Conservation (phyloP, 805 yeast species). For the Metahyphopichia silvanorum region DNA sequence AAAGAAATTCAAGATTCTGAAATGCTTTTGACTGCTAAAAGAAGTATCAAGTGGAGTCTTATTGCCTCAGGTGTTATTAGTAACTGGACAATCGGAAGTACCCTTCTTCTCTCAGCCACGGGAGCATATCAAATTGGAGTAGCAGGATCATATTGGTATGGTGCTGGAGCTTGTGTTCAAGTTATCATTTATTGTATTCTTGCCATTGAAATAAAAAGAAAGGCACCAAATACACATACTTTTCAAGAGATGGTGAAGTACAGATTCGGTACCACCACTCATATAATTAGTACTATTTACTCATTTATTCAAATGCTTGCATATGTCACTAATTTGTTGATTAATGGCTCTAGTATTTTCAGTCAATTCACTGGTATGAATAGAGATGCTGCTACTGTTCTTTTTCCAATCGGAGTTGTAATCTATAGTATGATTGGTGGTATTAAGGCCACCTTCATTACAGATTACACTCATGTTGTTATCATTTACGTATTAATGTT, state of each 20-base stretch:
- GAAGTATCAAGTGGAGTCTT: conserved; percentile 39
- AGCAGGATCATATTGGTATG: conserved; percentile 33
- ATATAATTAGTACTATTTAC: conserved; percentile 32
- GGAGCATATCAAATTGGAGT: conserved; percentile 39
- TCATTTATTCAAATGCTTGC: conserved; percentile 35
- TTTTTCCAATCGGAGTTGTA: conserved; percentile 77
- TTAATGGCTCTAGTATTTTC: conserved; percentile 88
- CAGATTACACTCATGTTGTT: conserved; percentile 42
- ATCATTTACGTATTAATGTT: conserved; percentile 73
- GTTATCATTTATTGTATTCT: conserved; percentile 31
- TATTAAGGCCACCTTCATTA: conserved; percentile 44
- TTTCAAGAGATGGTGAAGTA: conserved; percentile 33
- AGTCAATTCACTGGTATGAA: conserved; percentile 75
- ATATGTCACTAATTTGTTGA: conserved; percentile 49
- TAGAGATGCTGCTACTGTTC: conserved; percentile 75
- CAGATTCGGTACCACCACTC: conserved; percentile 35
- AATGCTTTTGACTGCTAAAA: conserved; percentile 42
- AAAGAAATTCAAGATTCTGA: conserved; percentile 42
- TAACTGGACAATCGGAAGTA: conserved; percentile 48
- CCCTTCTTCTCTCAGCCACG: conserved; percentile 30
- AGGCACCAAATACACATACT: conserved; percentile 43
- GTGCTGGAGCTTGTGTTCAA: conserved; percentile 36
- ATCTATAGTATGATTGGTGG: conserved; percentile 43
- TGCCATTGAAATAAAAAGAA: conserved; percentile 38
- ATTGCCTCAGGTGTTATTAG: conserved; percentile 40